phyloP scores from a whole-genome alignment of 23 red algal species.

The Gracilaria vermiculophylla region DNA sequence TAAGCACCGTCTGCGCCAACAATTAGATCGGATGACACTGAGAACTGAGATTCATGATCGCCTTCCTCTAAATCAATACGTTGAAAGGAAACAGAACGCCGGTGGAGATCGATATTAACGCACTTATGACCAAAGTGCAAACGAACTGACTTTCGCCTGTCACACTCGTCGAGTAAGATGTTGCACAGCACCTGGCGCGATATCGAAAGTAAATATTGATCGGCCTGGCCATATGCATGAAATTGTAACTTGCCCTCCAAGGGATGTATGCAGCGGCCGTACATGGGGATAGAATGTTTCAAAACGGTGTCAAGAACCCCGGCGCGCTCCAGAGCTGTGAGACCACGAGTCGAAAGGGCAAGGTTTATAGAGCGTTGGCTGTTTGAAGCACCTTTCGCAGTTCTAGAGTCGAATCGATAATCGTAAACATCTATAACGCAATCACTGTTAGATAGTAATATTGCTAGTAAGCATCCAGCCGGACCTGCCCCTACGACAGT shows the following conservation, averaged over 20 bases:
- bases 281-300: conserved; percentile 70
- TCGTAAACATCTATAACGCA: conserved; percentile 44
- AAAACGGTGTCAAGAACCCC: conserved; percentile 48
- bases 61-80: not conserved
- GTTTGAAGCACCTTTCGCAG: not conserved
- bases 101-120: conserved; percentile 29
- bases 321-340: conserved; percentile 72
- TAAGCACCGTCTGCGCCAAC: conserved; percentile 93
- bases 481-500: conserved; percentile 86
- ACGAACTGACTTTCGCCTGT: not conserved
- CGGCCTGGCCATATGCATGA: conserved; percentile 83
- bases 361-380: conserved; percentile 92
- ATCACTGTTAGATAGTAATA: conserved; percentile 55
- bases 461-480: conserved; percentile 77
- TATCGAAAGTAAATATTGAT: conserved; percentile 82
- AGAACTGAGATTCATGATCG: not conserved
- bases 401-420: conserved; percentile 68
- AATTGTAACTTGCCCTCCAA: not conserved
- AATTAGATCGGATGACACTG: conserved; percentile 47
- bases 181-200: conserved; percentile 59
- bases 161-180: conserved; percentile 74
- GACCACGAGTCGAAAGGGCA: conserved; percentile 91
- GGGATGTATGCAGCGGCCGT: conserved; percentile 85
- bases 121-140: conserved; percentile 62
- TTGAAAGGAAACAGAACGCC: conserved; percentile 19